Evolutionary conservation across 306 rosid genomes (phyloP).

Genomic region (Gynostemma pentaphyllum): DNA sequence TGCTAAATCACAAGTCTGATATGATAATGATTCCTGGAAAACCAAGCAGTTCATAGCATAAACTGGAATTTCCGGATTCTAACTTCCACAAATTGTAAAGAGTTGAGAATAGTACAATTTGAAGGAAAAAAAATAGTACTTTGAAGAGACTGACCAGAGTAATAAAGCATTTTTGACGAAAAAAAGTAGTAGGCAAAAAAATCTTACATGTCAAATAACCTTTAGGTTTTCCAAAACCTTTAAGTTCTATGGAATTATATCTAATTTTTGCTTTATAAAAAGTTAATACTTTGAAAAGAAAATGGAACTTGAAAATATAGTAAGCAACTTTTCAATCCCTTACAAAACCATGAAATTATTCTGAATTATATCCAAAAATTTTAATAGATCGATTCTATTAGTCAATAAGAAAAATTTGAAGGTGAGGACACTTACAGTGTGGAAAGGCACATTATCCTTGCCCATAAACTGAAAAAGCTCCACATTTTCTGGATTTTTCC

Average conservation of each 20-base stretch:
- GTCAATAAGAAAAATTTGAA: background rate
- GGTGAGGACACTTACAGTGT: constrained; percentile 49
- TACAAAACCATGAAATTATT: background rate
- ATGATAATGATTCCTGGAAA: background rate
- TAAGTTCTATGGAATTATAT: background rate
- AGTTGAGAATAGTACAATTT: background rate
- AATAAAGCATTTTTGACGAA: background rate
- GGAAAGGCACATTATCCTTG: constrained; percentile 98
- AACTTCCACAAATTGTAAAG: background rate
- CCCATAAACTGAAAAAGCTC: constrained; percentile 97
- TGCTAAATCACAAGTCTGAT: background rate
- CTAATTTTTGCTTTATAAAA: background rate
- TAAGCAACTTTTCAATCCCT: background rate
- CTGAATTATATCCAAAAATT: background rate
- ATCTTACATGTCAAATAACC: background rate
- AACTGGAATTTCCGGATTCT: background rate
- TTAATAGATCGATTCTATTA: background rate
- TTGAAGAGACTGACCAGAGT: background rate
- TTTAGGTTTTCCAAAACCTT: background rate
- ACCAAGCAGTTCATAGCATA: background rate
- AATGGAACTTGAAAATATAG: background rate
- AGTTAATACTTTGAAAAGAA: background rate
- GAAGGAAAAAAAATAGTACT: background rate
- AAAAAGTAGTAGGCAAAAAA: background rate
- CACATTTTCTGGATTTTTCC: constrained; percentile 93